Percentiles rank a stretch among this genome's conserved stretches.
phyloP scores from a whole-genome alignment of 441 rosid genomes.

The Sinapis alba region DNA sequence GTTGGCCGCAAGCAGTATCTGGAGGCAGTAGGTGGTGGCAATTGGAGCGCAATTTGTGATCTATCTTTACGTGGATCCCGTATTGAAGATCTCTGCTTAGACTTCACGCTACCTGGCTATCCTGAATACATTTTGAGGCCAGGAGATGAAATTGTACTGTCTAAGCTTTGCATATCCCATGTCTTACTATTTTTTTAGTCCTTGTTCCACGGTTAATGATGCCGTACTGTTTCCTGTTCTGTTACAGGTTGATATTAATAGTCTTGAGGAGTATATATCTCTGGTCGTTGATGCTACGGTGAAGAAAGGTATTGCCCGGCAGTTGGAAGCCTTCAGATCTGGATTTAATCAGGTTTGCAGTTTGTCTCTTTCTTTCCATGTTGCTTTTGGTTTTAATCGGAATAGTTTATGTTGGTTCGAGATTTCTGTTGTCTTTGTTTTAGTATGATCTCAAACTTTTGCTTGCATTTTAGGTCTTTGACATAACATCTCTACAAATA shows the following conservation, averaged over 20 bases:
- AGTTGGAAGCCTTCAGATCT: conserved; percentile 91
- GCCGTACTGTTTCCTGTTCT: conserved; percentile 6
- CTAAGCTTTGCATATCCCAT: not conserved
- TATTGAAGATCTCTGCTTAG: conserved; percentile 88
- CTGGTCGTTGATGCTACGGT: conserved; percentile 93
- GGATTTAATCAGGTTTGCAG: conserved; percentile 94
- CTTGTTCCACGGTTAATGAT: conserved; percentile 12
- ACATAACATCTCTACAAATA: conserved; percentile 90
- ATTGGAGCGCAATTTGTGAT: conserved; percentile 45
- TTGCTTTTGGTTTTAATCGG: not conserved
- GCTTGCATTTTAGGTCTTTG: conserved; percentile 76
- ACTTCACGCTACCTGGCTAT: conserved; percentile 96
- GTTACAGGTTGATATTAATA: conserved; percentile 73
- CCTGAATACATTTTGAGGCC: conserved; percentile 82
- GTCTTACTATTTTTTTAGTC: conserved; percentile 6
- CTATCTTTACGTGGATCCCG: conserved; percentile 64
- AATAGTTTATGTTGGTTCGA: not conserved
- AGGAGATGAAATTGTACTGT: conserved; percentile 80
- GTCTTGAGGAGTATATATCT: conserved; percentile 85
- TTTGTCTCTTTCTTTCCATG: not conserved
- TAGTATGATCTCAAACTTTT: not conserved
- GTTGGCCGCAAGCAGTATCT: conserved; percentile 78
- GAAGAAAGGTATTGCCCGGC: conserved; percentile 76
- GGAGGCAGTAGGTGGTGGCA: conserved; percentile 54
- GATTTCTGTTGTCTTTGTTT: not conserved